Conservation (phyloP, 1,139 yeast species). For the Zygosaccharomyces sapae region DNA sequence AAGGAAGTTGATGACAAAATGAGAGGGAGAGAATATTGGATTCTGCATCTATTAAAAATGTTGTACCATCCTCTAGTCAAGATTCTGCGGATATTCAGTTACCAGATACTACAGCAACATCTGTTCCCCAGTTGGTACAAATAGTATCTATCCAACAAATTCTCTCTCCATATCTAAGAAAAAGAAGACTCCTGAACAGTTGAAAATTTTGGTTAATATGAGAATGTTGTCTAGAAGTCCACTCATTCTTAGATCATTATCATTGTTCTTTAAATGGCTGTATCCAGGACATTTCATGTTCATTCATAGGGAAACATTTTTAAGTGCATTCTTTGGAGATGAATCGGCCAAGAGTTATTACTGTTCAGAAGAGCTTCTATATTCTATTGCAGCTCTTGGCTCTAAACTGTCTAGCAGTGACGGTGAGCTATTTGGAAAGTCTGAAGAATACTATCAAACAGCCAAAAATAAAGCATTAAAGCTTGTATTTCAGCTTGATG, state of each 20-base stretch:
- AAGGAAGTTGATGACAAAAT: slow-evolving; percentile 11
- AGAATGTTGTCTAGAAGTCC: slow-evolving; percentile 47
- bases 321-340: slow-evolving; percentile 52
- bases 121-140: slow-evolving; percentile 10
- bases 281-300: slow-evolving; percentile 61
- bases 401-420: slow-evolving; percentile 45
- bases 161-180: slow-evolving; percentile 23
- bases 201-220: slow-evolving; percentile 41
- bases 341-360: slow-evolving; percentile 41
- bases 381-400: slow-evolving; percentile 56
- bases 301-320: slow-evolving; percentile 57
- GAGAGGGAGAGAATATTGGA: slow-evolving; percentile 16
- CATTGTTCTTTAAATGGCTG: slow-evolving; percentile 57
- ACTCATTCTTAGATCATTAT: slow-evolving; percentile 41
- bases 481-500: slow-evolving; percentile 41
- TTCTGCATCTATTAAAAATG: slow-evolving; percentile 13
- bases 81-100: slow-evolving; percentile 3
- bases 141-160: slow-evolving; percentile 30
- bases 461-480: slow-evolving; percentile 45
- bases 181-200: slow-evolving; percentile 11
- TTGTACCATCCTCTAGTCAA: not conserved
- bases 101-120: not conserved
- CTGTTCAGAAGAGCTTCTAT: slow-evolving; percentile 49
- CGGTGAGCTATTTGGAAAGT: slow-evolving; percentile 40
- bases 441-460: slow-evolving; percentile 44